Evolutionary conservation across 2,329 filamentous ascomycete species (phyloP), one percentile per base, ranked within the genome.

Genomic region (Penicillium sp.): DNA sequence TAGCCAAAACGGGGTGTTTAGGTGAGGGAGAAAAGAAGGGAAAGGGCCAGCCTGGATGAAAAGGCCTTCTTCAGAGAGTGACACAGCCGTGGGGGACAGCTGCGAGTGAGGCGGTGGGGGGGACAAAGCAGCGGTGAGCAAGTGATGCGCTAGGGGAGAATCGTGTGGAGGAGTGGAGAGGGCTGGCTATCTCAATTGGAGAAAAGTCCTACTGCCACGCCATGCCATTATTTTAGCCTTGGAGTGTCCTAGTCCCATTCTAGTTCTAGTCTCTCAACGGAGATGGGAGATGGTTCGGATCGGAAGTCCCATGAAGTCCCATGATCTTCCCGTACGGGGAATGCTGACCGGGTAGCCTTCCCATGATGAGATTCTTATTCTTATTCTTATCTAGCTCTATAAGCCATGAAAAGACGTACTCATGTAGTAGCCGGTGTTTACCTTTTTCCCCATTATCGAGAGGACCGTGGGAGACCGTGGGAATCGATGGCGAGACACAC

Each of bases 81-180:
- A 58, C 56, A 60, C 56, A 51, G 57, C 56, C 57, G 61, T 61
- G 56, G 53, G 53, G 57, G 54, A 50, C 39, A 23, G 20, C 47
- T 47, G 51, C 49, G 45, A 53, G 54, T 57, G 60, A 68, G 63
- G 65, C 68, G 72, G 72, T 72, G 73, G 66, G 58, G 57, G 66
- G 64, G 67, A 62, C 62, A 65, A 71, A 72, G 66, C 67, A 70
- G 70, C 70, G 70, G 70, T 72, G 70, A 72, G 67, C 58, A 61
- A 56, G 61, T 66, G 66, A 64, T 66, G 65, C 67, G 69, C 66
- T 68, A 69, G 67, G 62, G 62, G 57, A 57, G 44, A 33, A 60
- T 58, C 56, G 60, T 63, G 57, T 63, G 63, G 58, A 23, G 61
- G 62, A 62, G 64, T 64, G 55, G 52, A 44, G 49, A 54, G 47